Evolutionary conservation across 225 moss, liverwort and hornwort genomes (phyloP), one percentile per base, ranked within the genome.

Genomic region (Polytrichum commune): DNA sequence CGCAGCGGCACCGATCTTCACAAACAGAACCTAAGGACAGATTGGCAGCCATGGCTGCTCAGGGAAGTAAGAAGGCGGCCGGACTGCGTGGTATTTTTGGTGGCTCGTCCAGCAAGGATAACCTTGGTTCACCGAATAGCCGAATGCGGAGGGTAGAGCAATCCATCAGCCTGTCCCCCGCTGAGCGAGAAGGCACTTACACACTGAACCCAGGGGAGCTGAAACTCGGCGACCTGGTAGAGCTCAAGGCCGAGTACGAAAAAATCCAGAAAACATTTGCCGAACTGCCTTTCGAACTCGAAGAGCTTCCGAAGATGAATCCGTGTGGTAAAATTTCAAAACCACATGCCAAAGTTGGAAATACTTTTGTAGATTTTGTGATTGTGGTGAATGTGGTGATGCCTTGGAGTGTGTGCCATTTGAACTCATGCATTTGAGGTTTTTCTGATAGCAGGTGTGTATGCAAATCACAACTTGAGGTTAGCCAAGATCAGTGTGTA

Each of bases 401-500:
- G 57, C 54, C 22, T 54, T 7, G 56, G 29, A 23, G 35, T 67
- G 29, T 19, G 24, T 70, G 28, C 20, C 7, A 19, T 29, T 19
- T 29, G 26, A n/a, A 54, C 28, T 53, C 20, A 28, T 54, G 29
- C 46, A 26, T 67, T 16, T n/a, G 24, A 19, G n/a, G 23, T 23
- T 5, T 29, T 46, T 53, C 32, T 63, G 18, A 4, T 77, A 57
- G 68, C 86, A 97, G 93, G 91, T 69, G 93, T 92, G 16, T 97
- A 91, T 58, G 89, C 93, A 33, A 97, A 97, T 66, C 92, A 92
- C 62, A 97, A 92, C 76, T 83, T 93, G 68, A 85, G 93, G 27
- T 82, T 93, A 60, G 92, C 88, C 60, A 92, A 90, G 69, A 92
- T 92, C 65, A 73, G 83, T 27, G 89, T 90, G 19, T 93, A 91